Evolutionary conservation across 352 stramenopile species (phyloP), one percentile per base, ranked within the genome.

Genomic region (Plasmopara viticola): DNA sequence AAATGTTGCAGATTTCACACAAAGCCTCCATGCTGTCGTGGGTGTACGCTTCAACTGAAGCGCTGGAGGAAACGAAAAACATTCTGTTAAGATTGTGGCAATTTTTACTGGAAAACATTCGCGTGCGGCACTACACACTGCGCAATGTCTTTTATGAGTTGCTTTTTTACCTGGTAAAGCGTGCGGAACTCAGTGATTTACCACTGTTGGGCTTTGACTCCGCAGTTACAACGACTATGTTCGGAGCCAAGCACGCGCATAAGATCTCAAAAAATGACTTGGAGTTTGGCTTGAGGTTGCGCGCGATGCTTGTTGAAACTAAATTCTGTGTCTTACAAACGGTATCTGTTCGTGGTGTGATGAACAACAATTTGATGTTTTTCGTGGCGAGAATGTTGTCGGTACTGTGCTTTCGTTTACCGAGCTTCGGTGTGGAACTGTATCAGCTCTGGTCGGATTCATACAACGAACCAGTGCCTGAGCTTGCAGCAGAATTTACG

Each of bases 291-390:
- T 60, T 95, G 31, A 95, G 92, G 52, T 47, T 94, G 53, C 84
- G 84, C 5, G 81, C 82, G 9, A 93, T 95, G 84, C 74, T 95
- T 4, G 83, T 95, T 17, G 84, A 95, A 59, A 95, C 83, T 25
- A 93, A 94, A 55, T 93, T 82, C 53, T 95, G 82, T 44, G 83
- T 95, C 1, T 71, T 95, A 12, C 84, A 95, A 52, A 91, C 84
- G 2, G 83, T 95, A 0, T 90, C 78, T 9, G 84, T 95, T 4
- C 82, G 83, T 41, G 84, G 84, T 37, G 84, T 95, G 20, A 95
- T 95, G 84, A 94, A 93, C 72, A 94, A 94, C 70, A 95, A 95
- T 53, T 60, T 95, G 14, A 93, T 95, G 83, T 95, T 95, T 59
- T 95, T 95, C 29, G 84, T 92, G 25, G 84, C 82, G 9, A 64